phyloP scores from a whole-genome alignment of 148 eudicot genomes.

The Silene uniflora region DNA sequence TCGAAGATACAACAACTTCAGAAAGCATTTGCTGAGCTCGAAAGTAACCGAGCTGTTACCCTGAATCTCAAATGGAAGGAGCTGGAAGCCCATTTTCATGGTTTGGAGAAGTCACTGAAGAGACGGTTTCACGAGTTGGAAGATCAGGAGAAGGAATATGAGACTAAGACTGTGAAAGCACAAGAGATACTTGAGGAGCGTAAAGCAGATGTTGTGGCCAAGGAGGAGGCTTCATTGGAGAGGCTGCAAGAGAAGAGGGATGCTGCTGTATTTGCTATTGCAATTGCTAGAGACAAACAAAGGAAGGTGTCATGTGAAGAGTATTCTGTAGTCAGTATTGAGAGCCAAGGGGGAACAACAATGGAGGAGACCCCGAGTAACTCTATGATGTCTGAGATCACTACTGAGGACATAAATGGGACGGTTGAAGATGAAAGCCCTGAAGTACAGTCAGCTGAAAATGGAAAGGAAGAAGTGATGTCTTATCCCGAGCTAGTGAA shows the following conservation, averaged over 20 bases:
- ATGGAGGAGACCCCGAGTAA: constrained; percentile 51
- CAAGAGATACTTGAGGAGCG: constrained; percentile 64
- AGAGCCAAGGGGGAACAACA: constrained; percentile 35
- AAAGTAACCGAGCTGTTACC: constrained; percentile 86
- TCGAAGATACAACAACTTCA: constrained; percentile 96
- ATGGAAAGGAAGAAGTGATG: constrained; percentile 48
- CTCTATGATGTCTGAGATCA: constrained; percentile 44
- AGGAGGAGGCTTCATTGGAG: constrained; percentile 72
- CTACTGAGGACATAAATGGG: constrained; percentile 31
- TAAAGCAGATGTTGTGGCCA: constrained; percentile 70
- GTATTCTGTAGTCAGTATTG: constrained; percentile 30
- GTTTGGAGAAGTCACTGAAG: constrained; percentile 93
- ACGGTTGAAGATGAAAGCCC: constrained; percentile 33
- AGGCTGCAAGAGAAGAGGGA: constrained; percentile 95
- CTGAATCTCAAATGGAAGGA: constrained; percentile 96
- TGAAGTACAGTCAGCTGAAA: constrained; percentile 44
- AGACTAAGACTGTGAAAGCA: constrained; percentile 61
- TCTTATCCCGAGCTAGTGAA: constrained; percentile 75
- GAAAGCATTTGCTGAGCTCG: constrained; percentile 98
- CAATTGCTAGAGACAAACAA: constrained; percentile 63
- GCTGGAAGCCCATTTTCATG: constrained; percentile 96
- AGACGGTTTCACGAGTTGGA: constrained; percentile 92
- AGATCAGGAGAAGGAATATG: constrained; percentile 91
- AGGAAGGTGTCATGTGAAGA: constrained; percentile 44
- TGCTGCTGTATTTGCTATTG: constrained; percentile 77